phyloP scores from a whole-genome alignment of 371 early-diverging fungal species.

The Apophysomyces variabilis region DNA sequence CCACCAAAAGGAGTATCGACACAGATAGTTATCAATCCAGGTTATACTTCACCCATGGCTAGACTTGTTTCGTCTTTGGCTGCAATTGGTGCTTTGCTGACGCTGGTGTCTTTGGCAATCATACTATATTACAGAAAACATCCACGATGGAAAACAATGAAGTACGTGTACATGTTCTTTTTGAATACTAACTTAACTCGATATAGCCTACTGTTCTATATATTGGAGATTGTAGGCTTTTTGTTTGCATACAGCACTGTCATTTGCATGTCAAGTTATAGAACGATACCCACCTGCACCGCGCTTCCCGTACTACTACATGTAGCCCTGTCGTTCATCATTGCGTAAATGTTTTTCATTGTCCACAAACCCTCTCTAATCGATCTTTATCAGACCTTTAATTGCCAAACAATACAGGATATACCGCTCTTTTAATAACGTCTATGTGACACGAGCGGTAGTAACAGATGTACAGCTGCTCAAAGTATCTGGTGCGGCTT shows the following conservation, averaged over 20 bases:
- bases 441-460: constrained; percentile 41
- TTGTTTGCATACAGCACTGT: constrained; percentile 41
- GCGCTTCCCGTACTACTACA: constrained; percentile 48
- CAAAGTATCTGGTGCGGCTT: constrained; percentile 32
- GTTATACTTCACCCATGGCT: constrained; percentile 30
- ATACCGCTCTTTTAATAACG: constrained; percentile 45
- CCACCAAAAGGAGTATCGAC: constrained; percentile 34
- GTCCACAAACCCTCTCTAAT: constrained; percentile 4
- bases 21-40: constrained; percentile 34
- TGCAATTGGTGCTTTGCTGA: constrained; percentile 13
- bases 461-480: constrained; percentile 43
- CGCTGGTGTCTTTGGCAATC: constrained; percentile 29
- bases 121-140: constrained; percentile 49
- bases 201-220: constrained; percentile 56
- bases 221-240: constrained; percentile 54
- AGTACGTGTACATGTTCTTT: constrained; percentile 29
- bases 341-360: constrained; percentile 37
- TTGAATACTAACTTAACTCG: constrained; percentile 3
- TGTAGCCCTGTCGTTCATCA: constrained; percentile 39
- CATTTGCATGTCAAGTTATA: constrained; percentile 35
- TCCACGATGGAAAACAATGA: constrained; percentile 56
- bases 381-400: constrained; percentile 25
- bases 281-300: constrained; percentile 39
- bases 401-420: constrained; percentile 50
- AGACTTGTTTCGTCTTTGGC: constrained; percentile 36